These are phyloP conservation scores for Podaxis sp. DNA, from an alignment of 768 basidiomycete genomes.

Conservation along the genomic window DNA sequence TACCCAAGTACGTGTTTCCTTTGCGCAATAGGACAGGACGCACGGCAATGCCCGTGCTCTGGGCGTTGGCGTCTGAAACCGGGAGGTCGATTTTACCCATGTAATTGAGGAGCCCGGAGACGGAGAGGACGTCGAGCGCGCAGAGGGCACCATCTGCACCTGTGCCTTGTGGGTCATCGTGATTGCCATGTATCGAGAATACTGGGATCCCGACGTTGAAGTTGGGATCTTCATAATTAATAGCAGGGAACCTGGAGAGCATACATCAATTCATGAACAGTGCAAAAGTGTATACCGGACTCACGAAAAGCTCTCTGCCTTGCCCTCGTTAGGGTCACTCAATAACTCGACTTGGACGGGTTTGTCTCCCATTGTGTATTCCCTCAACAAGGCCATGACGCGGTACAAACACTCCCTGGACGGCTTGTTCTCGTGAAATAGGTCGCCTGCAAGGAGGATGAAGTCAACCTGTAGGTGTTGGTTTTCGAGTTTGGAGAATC, in stretches of 20 bases:
- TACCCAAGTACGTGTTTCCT: slow-evolving; percentile 80
- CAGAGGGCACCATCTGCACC: slow-evolving; percentile 94
- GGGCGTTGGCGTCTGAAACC: slow-evolving; percentile 62
- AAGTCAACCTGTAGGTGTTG: slow-evolving; percentile 76
- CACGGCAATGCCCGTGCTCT: slow-evolving; percentile 76
- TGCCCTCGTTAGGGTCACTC: slow-evolving; percentile 91
- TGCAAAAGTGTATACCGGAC: slow-evolving; percentile 24
- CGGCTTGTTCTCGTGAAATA: slow-evolving; percentile 98
- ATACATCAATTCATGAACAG: not conserved
- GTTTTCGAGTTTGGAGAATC: slow-evolving; percentile 8
- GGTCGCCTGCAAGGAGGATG: slow-evolving; percentile 89
- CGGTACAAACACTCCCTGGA: slow-evolving; percentile 88
- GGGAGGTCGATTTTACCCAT: slow-evolving; percentile 96
- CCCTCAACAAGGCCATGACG: slow-evolving; percentile 83
- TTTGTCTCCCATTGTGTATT: slow-evolving; percentile 86
- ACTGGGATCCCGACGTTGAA: slow-evolving; percentile 95
- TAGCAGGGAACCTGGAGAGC: slow-evolving; percentile 76
- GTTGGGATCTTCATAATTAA: slow-evolving; percentile 97
- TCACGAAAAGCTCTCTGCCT: slow-evolving; percentile 80
- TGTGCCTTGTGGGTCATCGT: slow-evolving; percentile 97
- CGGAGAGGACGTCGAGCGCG: slow-evolving; percentile 92
- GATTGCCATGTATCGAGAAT: slow-evolving; percentile 99
- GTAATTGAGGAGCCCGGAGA: slow-evolving; percentile 92
- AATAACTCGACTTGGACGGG: slow-evolving; percentile 90
- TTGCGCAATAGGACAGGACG: slow-evolving; percentile 89